These are phyloP conservation scores for Gardenia jasminoides DNA, from an alignment of 257 asterid species.

Conservation along the genomic window DNA sequence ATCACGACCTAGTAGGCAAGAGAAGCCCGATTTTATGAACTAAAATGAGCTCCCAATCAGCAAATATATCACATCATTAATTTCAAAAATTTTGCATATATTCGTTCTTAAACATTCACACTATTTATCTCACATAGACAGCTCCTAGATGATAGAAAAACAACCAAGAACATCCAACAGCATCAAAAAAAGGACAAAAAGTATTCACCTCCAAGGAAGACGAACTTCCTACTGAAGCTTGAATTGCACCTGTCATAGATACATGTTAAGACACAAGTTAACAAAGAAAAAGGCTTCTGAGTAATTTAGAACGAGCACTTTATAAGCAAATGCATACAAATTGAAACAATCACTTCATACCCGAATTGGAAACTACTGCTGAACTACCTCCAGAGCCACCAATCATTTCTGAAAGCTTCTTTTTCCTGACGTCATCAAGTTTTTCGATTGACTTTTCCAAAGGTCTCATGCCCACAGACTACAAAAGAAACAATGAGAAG, in stretches of 20 bases:
- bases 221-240: slow-evolving; percentile 53
- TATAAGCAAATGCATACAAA: neutral
- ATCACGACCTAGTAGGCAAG: neutral
- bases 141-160: neutral
- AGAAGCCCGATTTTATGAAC: neutral
- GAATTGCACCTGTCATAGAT: slow-evolving; percentile 45
- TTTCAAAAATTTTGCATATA: neutral
- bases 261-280: slow-evolving; percentile 26
- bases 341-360: slow-evolving; percentile 34
- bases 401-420: slow-evolving; percentile 95
- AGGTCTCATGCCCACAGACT: slow-evolving; percentile 99
- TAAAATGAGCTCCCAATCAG: neutral
- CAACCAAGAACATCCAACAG: neutral
- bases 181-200: slow-evolving; percentile 16
- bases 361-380: slow-evolving; percentile 49
- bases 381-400: slow-evolving; percentile 68
- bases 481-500: slow-evolving; percentile 21
- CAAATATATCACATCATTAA: neutral
- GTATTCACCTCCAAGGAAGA: slow-evolving; percentile 53
- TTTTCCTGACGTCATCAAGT: slow-evolving; percentile 88
- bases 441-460: slow-evolving; percentile 89
- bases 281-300: neutral
- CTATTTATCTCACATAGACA: neutral
- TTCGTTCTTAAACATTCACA: neutral
- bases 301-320: slow-evolving; percentile 1